Evolutionary conservation across 106 monocot species (phyloP), one percentile per base, ranked within the genome.

Genomic region (Dendrobium nobile): DNA sequence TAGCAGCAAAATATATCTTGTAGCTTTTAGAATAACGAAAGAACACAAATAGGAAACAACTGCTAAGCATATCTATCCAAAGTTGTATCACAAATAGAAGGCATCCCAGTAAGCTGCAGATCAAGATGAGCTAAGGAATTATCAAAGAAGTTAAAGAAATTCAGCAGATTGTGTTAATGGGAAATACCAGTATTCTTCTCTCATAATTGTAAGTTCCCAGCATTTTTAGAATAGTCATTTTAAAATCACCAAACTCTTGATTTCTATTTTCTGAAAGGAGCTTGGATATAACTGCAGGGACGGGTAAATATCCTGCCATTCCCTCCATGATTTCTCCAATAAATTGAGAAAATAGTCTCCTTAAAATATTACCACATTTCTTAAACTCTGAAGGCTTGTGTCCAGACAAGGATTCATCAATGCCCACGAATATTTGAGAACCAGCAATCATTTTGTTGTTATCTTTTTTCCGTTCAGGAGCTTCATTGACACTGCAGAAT

Each of bases 241-340:
- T 99, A 80, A 95, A 99, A 85, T 95, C 95, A 80, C 99, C 99
- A 86, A 99, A 99, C 79, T 99, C 99, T 77, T 93, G 95, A 84
- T 84, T 90, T 77, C 87, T 89, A 80, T 95, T 95, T 79, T 99
- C 95, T 80, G 84, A 85, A 55, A 99, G 91, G 41, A 99, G 87
- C 75, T 99, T 99, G 80, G 78, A 82, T 93, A 95, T 99, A 64
- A 99, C 86, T 86, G 77, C 83, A 75, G 94, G 90, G 44, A 99
- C 82, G 40, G 91, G 91, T 80, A 95, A 67, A 85, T 89, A 90
- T 73, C 95, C 95, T 77, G 88, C 84, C 97, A 98, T 98, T 78
- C 88, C 91, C 79, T 94, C 97, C 80, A 98, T 90, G 79, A 98
- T 86, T 82, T 98, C 94, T 65, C 89, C 89, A 67, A 94, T 79